These are phyloP conservation scores for Aspergillus piperis DNA, from an alignment of 2,329 filamentous ascomycete species.

Conservation along the genomic window DNA sequence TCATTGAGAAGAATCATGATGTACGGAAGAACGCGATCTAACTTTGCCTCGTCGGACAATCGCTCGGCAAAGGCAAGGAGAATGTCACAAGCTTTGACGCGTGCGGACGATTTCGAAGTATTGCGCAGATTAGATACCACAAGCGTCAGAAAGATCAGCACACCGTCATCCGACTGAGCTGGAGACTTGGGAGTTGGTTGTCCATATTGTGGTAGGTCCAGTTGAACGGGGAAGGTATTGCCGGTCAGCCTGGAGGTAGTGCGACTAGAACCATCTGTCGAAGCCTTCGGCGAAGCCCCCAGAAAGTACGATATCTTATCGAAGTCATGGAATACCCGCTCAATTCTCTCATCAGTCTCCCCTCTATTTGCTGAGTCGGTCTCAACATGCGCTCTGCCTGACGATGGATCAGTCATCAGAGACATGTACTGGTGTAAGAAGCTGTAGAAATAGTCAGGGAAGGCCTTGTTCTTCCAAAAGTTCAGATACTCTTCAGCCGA, in stretches of 20 bases:
- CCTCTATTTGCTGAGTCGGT: slow-evolving; percentile 71
- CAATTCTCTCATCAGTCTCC: slow-evolving; percentile 90
- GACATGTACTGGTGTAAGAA: slow-evolving; percentile 98
- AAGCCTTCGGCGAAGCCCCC: slow-evolving; percentile 65
- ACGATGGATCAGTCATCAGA: slow-evolving; percentile 85
- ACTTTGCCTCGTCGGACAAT: slow-evolving; percentile 90
- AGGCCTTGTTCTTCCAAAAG: slow-evolving; percentile 88
- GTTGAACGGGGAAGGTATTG: slow-evolving; percentile 66
- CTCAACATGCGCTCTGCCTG: slow-evolving; percentile 71
- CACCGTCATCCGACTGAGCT: slow-evolving; percentile 78
- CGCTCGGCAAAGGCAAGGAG: slow-evolving; percentile 88
- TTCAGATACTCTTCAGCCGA: slow-evolving; percentile 91
- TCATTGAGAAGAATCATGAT: slow-evolving; percentile 81
- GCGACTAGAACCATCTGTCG: slow-evolving; percentile 34
- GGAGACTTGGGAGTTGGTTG: slow-evolving; percentile 65
- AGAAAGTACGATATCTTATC: slow-evolving; percentile 97
- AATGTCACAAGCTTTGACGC: slow-evolving; percentile 85
- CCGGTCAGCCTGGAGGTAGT: slow-evolving; percentile 37
- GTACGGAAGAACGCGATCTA: slow-evolving; percentile 91
- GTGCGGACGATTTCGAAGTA: slow-evolving; percentile 83
- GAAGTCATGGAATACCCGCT: slow-evolving; percentile 89
- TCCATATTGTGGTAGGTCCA: slow-evolving; percentile 84
- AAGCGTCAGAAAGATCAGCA: slow-evolving; percentile 85
- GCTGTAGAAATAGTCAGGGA: slow-evolving; percentile 95
- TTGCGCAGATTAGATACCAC: slow-evolving; percentile 87